These are phyloP conservation scores for Fraxinus quadrangulata DNA, from an alignment of 257 asterid species.

Conservation along the genomic window DNA sequence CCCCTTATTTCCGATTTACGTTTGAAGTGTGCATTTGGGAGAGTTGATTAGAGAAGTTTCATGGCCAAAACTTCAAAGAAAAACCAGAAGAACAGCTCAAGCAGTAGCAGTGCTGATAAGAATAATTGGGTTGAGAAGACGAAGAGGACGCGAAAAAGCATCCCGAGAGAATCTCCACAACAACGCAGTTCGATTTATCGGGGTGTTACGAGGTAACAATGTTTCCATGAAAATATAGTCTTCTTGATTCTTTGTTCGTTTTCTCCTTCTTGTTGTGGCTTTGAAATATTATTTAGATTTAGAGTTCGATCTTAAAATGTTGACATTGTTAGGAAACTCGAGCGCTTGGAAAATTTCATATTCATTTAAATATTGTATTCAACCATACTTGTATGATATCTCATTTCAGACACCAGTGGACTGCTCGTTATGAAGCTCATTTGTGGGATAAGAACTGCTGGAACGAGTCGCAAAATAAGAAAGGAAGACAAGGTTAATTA, in stretches of 20 bases:
- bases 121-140: slow-evolving; percentile 17
- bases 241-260: not conserved
- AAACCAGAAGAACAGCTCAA: slow-evolving; percentile 27
- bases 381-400: no score
- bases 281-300: no score
- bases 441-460: slow-evolving; percentile 97
- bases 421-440: slow-evolving; percentile 96
- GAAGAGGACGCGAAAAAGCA: slow-evolving; percentile 63
- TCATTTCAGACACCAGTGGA: slow-evolving; percentile 84
- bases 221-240: not conserved
- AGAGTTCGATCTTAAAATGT: no score
- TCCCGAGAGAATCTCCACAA: slow-evolving; percentile 78
- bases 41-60: not conserved
- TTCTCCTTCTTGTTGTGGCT: not conserved
- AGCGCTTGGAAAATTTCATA: no score
- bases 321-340: no score
- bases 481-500: slow-evolving; percentile 89
- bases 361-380: no score
- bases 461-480: slow-evolving; percentile 89
- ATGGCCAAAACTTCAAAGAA: slow-evolving; percentile 74
- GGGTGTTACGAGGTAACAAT: slow-evolving; percentile 78
- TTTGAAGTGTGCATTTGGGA: not conserved
- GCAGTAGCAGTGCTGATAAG: not conserved
- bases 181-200: slow-evolving; percentile 83
- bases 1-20: not conserved